Evolutionary conservation across 495 filamentous ascomycete genomes (phyloP).

Genomic region (Platismatia glauca): DNA sequence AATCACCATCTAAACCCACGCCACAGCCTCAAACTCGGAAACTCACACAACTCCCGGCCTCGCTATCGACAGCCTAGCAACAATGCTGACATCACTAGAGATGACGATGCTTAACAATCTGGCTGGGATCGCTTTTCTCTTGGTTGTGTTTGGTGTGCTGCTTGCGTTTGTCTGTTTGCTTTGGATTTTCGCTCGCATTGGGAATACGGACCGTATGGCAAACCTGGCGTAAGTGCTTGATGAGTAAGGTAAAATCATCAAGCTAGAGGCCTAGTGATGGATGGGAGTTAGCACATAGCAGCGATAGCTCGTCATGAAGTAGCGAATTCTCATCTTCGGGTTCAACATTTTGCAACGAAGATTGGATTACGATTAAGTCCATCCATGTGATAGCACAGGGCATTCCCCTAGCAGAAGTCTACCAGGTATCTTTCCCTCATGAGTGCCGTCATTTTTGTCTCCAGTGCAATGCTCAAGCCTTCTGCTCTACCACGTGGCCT

Average conservation of each 20-base stretch:
- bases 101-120: background rate
- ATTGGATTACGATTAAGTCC: conserved; percentile 51
- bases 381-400: conserved; percentile 69
- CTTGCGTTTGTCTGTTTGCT: background rate
- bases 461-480: conserved; percentile 8
- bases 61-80: background rate
- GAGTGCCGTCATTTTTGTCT: conserved; percentile 63
- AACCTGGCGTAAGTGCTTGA: background rate
- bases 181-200: background rate
- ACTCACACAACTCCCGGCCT: background rate
- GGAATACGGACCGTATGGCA: background rate
- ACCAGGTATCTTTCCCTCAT: conserved; percentile 97
- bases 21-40: background rate
- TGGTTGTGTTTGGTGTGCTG: background rate
- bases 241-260: too few species aligned
- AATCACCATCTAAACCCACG: background rate
- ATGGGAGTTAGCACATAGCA: background rate
- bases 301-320: background rate
- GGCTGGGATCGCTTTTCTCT: background rate
- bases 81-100: background rate
- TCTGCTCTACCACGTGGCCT: conserved; percentile 56
- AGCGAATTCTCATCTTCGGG: background rate
- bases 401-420: conserved; percentile 68
- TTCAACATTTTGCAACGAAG: conserved; percentile 8
- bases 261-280: background rate